Percentiles rank a stretch among this genome's conserved stretches.
Evolutionary conservation across 257 asterid species (phyloP).

Genomic region (Apocynum venetum): DNA sequence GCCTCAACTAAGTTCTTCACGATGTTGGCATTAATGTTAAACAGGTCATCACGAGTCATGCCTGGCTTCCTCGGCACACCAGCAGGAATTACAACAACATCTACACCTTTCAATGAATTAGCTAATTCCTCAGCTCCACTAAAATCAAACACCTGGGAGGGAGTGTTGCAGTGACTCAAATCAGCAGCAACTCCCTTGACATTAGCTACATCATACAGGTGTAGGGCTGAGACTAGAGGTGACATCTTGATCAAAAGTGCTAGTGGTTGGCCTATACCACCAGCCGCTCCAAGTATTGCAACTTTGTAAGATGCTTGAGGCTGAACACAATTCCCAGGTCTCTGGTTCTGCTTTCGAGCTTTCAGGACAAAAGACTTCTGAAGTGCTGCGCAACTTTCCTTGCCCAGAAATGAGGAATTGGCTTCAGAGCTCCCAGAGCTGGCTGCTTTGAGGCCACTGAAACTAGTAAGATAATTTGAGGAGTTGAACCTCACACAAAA

Average conservation of each 20-base stretch:
- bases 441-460: conserved; percentile 50
- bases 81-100: conserved; percentile 81
- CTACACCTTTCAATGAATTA: conserved; percentile 53
- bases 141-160: conserved; percentile 60
- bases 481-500: conserved; percentile 40
- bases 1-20: conserved; percentile 69
- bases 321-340: conserved; percentile 41
- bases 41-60: conserved; percentile 86
- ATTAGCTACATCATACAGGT: conserved; percentile 76
- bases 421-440: conserved; percentile 30
- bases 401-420: conserved; percentile 43
- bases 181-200: conserved; percentile 89
- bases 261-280: conserved; percentile 87
- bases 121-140: conserved; percentile 68
- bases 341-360: conserved; percentile 29
- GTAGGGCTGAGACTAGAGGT: conserved; percentile 61
- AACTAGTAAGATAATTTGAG: conserved; percentile 36
- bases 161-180: conserved; percentile 89
- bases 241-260: conserved; percentile 84
- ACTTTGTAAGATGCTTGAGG: conserved; percentile 85
- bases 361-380: conserved; percentile 24
- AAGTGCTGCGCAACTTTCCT: conserved; percentile 41
- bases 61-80: conserved; percentile 93
- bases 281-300: conserved; percentile 77
- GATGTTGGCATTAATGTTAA: conserved; percentile 72